Evolutionary conservation across 306 rosid genomes (phyloP).

Genomic region (Betula pendula): DNA sequence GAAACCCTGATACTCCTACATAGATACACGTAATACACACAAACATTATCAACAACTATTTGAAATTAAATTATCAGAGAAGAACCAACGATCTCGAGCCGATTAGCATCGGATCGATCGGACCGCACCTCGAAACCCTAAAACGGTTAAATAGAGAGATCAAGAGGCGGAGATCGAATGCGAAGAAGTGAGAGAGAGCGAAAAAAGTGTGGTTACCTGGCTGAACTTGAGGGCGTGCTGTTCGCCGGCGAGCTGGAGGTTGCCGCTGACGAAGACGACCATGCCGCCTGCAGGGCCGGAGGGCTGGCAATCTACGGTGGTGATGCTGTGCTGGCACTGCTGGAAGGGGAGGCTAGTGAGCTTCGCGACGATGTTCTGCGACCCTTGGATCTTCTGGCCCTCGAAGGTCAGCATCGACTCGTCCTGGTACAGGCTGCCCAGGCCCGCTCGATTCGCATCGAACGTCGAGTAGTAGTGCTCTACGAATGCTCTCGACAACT

Average conservation of each 20-base stretch:
- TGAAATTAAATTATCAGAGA: no score
- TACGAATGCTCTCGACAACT: constrained; percentile 79
- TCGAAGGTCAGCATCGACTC: constrained; percentile 89
- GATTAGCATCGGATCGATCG: no score
- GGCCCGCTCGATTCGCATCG: constrained; percentile 56
- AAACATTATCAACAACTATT: no score
- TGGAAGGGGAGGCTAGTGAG: constrained; percentile 85
- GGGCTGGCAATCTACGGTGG: constrained; percentile 87
- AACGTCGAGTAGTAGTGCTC: constrained; percentile 82
- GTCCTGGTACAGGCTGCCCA: constrained; percentile 66
- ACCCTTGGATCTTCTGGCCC: constrained; percentile 86
- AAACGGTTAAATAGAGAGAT: no score
- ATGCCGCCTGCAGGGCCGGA: constrained; percentile 76
- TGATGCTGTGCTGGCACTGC: constrained; percentile 85
- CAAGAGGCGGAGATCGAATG: neutral
- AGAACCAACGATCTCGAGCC: neutral
- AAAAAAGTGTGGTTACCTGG: constrained; percentile 47
- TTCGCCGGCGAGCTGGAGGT: constrained; percentile 89
- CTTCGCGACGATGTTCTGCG: constrained; percentile 70
- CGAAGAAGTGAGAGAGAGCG: neutral
- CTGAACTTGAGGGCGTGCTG: constrained; percentile 93
- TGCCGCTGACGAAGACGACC: constrained; percentile 93
- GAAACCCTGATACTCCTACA: no score
- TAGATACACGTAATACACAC: no score
- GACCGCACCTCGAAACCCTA: no score